A percentile compares a stretch with the other conserved stretches of the same genome.
phyloP scores from a whole-genome alignment of 331 rosid genomes.

The Acacia concinna region DNA sequence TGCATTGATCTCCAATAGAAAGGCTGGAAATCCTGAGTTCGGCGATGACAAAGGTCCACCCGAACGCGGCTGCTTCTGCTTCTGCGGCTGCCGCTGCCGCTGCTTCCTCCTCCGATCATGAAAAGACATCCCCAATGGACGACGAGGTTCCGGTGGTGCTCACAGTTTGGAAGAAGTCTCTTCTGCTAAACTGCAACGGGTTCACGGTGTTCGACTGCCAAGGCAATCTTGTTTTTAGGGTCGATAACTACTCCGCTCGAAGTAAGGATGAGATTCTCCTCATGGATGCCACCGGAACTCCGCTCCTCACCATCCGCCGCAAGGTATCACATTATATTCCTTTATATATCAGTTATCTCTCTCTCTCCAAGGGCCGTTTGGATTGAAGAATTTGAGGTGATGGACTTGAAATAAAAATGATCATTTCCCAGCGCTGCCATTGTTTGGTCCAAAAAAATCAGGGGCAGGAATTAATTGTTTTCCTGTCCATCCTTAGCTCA shows the following conservation, averaged over 20 bases:
- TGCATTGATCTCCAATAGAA: background rate
- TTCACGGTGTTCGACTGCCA: constrained; percentile 64
- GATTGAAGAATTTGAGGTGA: too few relatives aligned
- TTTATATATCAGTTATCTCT: background rate
- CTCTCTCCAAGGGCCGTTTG: too few relatives aligned
- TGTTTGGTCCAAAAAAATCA: too few relatives aligned
- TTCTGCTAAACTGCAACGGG: constrained; percentile 66
- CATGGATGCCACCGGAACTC: constrained; percentile 74
- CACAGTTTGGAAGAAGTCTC: constrained; percentile 84
- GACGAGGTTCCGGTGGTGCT: constrained; percentile 27
- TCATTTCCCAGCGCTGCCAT: too few relatives aligned
- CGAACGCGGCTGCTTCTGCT: constrained; percentile 37
- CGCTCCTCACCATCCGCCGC: constrained; percentile 78
- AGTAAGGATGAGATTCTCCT: constrained; percentile 60
- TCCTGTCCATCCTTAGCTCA: too few relatives aligned
- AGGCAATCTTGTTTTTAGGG: constrained; percentile 65
- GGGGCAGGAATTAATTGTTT: too few relatives aligned
- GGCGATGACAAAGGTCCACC: constrained; percentile 67
- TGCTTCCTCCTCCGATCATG: background rate
- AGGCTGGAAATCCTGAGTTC: background rate
- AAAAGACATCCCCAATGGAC: background rate
- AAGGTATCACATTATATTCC: constrained; percentile 41
- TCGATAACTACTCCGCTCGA: constrained; percentile 62
- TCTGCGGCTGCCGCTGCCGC: background rate
- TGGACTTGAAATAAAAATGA: too few relatives aligned